These are phyloP conservation scores for Termitomyces sp. DNA, from an alignment of 768 basidiomycete species.

Conservation along the genomic window DNA sequence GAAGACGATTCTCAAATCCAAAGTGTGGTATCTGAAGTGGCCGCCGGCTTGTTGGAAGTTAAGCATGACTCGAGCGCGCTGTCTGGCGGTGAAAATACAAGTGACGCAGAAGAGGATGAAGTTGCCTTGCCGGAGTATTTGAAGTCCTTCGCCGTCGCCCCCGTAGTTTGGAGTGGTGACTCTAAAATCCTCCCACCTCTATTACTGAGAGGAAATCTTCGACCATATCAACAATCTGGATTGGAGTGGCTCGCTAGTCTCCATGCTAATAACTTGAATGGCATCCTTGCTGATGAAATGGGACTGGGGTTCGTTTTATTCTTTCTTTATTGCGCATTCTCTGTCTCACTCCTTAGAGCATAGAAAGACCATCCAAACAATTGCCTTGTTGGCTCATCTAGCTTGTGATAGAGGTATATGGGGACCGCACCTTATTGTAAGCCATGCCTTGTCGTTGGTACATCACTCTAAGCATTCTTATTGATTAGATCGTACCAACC, in stretches of 20 bases:
- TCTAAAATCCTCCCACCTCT: slow-evolving; percentile 58
- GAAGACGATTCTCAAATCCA: background rate
- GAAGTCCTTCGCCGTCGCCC: slow-evolving; percentile 65
- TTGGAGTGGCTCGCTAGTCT: slow-evolving; percentile 92
- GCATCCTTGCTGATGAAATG: slow-evolving; percentile 92
- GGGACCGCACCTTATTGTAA: slow-evolving; percentile 86
- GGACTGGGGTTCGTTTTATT: slow-evolving; percentile 69
- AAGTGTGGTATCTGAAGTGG: background rate
- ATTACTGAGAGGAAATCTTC: slow-evolving; percentile 79
- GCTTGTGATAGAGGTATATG: slow-evolving; percentile 87
- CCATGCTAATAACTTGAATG: slow-evolving; percentile 75
- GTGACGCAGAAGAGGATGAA: slow-evolving; percentile 19
- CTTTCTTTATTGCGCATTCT: background rate
- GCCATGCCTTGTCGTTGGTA: slow-evolving; percentile 14
- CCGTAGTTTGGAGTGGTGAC: slow-evolving; percentile 61
- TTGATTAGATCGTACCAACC: slow-evolving; percentile 72
- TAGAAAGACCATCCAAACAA: slow-evolving; percentile 96
- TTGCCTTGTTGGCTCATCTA: slow-evolving; percentile 87
- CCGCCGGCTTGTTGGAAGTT: background rate
- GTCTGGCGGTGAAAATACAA: background rate
- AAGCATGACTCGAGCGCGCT: background rate
- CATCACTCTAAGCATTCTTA: slow-evolving; percentile 15
- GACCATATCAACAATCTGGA: slow-evolving; percentile 92
- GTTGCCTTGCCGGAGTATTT: slow-evolving; percentile 49
- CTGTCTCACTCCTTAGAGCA: background rate